Conservation (phyloP, 2,329 filamentous ascomycete species). For the Fonsecaea erecta region DNA sequence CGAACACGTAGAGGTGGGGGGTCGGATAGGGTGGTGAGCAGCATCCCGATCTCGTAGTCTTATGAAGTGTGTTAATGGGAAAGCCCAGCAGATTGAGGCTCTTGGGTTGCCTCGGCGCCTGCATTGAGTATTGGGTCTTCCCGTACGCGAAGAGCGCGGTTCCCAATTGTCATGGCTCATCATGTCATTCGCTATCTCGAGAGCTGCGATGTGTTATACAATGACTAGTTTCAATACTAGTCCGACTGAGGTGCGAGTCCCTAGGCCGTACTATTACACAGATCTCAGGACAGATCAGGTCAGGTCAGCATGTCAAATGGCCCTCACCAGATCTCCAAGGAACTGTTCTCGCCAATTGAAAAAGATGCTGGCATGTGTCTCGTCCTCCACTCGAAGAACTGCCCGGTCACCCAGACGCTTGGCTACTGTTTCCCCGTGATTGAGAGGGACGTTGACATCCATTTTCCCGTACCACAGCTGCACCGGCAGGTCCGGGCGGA, state of each 20-base stretch:
- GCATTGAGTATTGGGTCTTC: no score
- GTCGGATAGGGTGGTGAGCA: no score
- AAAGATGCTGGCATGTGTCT: constrained; percentile 41
- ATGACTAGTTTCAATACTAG: background rate
- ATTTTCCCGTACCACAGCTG: constrained; percentile 46
- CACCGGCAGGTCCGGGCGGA: constrained; percentile 44
- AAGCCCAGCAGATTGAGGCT: no score
- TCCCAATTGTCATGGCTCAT: background rate
- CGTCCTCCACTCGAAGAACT: constrained; percentile 41
- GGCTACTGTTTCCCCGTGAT: constrained; percentile 44
- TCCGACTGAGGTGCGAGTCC: background rate
- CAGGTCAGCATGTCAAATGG: constrained; percentile 1
- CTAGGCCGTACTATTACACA: background rate
- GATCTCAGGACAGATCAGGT: no score
- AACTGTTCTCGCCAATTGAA: constrained; percentile 10
- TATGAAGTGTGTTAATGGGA: no score
- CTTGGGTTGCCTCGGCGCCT: no score
- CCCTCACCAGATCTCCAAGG: constrained; percentile 20
- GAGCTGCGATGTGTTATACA: background rate
- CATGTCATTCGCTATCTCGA: background rate
- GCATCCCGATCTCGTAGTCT: no score
- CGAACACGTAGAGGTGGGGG: no score
- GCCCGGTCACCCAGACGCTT: constrained; percentile 41
- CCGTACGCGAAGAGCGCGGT: no score
- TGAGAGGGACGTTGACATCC: constrained; percentile 43